Conservation (phyloP, 352 stramenopile genomes). For the Globisporangium middletonii region DNA sequence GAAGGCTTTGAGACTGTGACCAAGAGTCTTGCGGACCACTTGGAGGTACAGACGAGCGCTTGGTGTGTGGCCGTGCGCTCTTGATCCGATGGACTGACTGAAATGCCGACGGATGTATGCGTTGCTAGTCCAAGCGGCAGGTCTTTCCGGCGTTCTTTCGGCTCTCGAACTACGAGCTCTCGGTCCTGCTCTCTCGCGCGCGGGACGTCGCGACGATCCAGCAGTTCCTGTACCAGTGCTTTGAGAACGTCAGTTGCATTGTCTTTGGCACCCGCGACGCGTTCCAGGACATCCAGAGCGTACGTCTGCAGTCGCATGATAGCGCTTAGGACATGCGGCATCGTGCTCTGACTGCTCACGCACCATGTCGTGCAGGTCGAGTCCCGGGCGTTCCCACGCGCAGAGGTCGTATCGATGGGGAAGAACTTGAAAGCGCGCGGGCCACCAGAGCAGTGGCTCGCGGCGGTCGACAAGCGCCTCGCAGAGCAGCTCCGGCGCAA, state of each 20-base stretch:
- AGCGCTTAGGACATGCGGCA: too few relatives aligned
- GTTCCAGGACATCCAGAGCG: conserved; percentile 56
- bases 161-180: conserved; percentile 55
- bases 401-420: conserved; percentile 52
- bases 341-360: not conserved
- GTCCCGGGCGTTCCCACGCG: conserved; percentile 31
- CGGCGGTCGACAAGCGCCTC: conserved; percentile 48
- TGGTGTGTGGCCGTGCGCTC: not conserved
- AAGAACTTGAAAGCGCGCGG: conserved; percentile 72
- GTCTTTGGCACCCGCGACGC: conserved; percentile 48
- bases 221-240: conserved; percentile 54
- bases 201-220: conserved; percentile 45
- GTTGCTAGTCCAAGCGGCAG: conserved; percentile 43
- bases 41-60: conserved; percentile 26
- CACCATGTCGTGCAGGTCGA: conserved; percentile 6
- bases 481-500: conserved; percentile 45
- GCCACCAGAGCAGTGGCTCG: conserved; percentile 61
- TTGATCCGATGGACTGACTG: not conserved
- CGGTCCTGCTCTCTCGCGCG: conserved; percentile 37
- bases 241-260: conserved; percentile 61
- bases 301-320: conserved; percentile 5
- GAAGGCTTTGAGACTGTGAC: conserved; percentile 48
- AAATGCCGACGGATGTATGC: not conserved
- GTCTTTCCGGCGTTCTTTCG: conserved; percentile 58
- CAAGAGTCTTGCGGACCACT: conserved; percentile 44